Evolutionary conservation across 2,329 filamentous ascomycete species (phyloP), one percentile per base, ranked within the genome.

Genomic region (Aspergillus quadricinctus): DNA sequence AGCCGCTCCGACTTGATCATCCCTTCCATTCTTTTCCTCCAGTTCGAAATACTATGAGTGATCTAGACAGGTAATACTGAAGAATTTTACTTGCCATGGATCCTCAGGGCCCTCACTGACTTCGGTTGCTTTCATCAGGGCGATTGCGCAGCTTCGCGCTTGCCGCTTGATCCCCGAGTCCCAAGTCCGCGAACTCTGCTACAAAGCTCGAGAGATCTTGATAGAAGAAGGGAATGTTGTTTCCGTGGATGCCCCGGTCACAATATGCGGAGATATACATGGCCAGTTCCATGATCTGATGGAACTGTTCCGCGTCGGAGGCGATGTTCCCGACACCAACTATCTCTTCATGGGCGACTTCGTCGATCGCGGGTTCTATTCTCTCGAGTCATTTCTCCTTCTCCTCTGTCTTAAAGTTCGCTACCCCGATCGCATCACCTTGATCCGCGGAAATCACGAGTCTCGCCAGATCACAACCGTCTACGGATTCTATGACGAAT

Each of bases 311-410:
- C 85, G 92, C 53, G 92, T 97, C 3, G 92, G 92, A 59, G 92
- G 92, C 61, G 91, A 96, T 72, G 90, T 95, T 3, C 92, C 92
- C 43, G 93, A 97, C 69, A 97, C 92, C 31, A 96, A 96, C 71
- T 97, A 97, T 74, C 84, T 97, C 3, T 97, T 97, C 77, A 96
- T 97, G 91, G 92, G 93, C 72, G 93, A 99, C 75, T 99, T 97
- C 68, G 93, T 99, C 71, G 93, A 99, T 75, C 90, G 93, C 62
- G 93, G 93, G 57, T 99, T 97, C 81, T 99, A 97, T 79, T 96
- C 91, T 2, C 87, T 99, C 66, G 93, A 99, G 78, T 94, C 92
- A 4, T 97, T 99, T 72, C 87, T 97, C 59, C 89, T 99, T 54
- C 87, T 99, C 10, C 85, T 99, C 53, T 96, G 92, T 71, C 86